These are phyloP conservation scores for Sporodiniella umbellata DNA, from an alignment of 371 early-diverging fungal genomes.

Conservation along the genomic window DNA sequence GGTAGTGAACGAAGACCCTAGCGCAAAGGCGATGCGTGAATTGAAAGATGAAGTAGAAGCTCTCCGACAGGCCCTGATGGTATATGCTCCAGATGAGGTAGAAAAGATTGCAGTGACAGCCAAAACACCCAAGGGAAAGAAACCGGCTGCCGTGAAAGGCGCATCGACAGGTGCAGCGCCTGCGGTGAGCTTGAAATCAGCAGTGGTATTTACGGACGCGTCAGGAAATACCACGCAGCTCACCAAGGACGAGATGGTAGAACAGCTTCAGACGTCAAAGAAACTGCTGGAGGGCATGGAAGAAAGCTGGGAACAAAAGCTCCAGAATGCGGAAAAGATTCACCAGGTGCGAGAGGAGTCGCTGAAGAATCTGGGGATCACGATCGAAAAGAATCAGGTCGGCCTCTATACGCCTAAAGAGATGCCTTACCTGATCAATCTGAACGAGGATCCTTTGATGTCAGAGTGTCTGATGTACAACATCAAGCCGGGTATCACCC, in stretches of 20 bases:
- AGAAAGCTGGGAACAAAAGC: constrained; percentile 86
- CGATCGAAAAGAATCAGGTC: constrained; percentile 69
- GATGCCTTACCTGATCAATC: constrained; percentile 84
- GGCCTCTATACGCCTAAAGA: constrained; percentile 82
- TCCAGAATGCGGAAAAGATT: constrained; percentile 71
- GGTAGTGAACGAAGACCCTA: constrained; percentile 82
- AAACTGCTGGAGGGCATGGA: constrained; percentile 82
- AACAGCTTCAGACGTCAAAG: constrained; percentile 80
- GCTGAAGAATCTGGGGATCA: constrained; percentile 79
- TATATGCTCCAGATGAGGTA: constrained; percentile 49
- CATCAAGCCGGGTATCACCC: constrained; percentile 74
- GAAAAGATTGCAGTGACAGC: constrained; percentile 32
- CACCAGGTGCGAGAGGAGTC: constrained; percentile 75
- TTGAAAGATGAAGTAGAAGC: constrained; percentile 72
- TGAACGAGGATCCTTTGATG: constrained; percentile 90
- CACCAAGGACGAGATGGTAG: constrained; percentile 24
- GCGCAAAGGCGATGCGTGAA: constrained; percentile 70
- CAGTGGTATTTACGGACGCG: constrained; percentile 48
- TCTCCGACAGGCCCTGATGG: constrained; percentile 55
- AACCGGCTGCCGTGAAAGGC: too few species aligned
- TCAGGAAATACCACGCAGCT: constrained; percentile 22
- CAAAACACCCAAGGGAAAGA: constrained; percentile 26
- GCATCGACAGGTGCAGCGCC: too few species aligned
- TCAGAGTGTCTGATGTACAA: constrained; percentile 88
- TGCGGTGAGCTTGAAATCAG: constrained; percentile 6